phyloP scores from a whole-genome alignment of 805 yeast species.

The Pichia occidentalis region DNA sequence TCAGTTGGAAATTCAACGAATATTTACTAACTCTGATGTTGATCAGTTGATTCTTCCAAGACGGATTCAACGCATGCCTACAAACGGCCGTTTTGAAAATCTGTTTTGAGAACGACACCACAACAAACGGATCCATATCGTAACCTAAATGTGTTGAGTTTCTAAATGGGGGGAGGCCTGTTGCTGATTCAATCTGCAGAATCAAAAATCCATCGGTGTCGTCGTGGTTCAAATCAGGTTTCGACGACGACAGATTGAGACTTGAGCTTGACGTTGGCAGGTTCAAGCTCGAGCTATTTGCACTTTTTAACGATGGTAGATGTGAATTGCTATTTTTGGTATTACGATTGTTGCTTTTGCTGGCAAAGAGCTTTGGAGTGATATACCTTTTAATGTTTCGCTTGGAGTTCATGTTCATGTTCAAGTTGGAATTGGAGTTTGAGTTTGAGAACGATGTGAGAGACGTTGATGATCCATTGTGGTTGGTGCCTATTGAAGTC shows the following conservation, averaged over 20 bases:
- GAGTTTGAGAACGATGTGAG: background rate
- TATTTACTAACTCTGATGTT: conserved; percentile 68
- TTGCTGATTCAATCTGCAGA: conserved; percentile 66
- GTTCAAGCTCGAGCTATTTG: background rate
- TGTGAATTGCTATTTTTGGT: too few relatives aligned
- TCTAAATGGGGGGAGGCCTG: conserved; percentile 71
- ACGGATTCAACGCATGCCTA: conserved; percentile 76
- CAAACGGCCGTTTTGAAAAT: conserved; percentile 82
- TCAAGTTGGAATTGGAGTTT: conserved; percentile 1
- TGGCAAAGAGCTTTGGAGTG: too few relatives aligned
- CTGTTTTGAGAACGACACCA: conserved; percentile 81
- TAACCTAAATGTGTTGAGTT: conserved; percentile 69
- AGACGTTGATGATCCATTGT: too few relatives aligned
- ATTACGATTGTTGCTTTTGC: too few relatives aligned
- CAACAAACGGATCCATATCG: conserved; percentile 96
- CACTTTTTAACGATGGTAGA: too few relatives aligned
- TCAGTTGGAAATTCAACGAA: conserved; percentile 60
- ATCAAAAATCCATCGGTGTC: conserved; percentile 58
- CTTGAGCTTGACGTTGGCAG: conserved; percentile 1
- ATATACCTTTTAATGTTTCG: too few relatives aligned
- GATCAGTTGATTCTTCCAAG: conserved; percentile 63
- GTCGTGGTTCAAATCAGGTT: conserved; percentile 7
- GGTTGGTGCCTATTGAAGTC: too few relatives aligned
- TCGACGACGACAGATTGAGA: background rate
- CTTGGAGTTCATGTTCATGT: too few relatives aligned